These are phyloP conservation scores for Phytophthora palmivora DNA, from an alignment of 352 stramenopile genomes.

Conservation along the genomic window DNA sequence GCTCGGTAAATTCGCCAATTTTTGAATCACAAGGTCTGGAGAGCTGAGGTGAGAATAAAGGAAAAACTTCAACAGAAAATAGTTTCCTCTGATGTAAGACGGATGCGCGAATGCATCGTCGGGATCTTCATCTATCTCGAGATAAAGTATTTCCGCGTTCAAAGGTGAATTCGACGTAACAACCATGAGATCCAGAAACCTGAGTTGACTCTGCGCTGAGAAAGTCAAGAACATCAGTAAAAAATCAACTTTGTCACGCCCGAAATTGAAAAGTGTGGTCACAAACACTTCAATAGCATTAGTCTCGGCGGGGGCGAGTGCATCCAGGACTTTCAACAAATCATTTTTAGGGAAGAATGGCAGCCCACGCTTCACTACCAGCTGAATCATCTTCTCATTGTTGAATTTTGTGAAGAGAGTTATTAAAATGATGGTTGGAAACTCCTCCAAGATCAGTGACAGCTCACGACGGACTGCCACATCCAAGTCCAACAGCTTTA, in stretches of 20 bases:
- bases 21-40: slow-evolving; percentile 53
- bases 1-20: slow-evolving; percentile 42
- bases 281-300: slow-evolving; percentile 52
- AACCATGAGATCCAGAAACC: slow-evolving; percentile 44
- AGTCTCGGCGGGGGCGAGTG: slow-evolving; percentile 39
- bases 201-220: slow-evolving; percentile 40
- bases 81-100: slow-evolving; percentile 2
- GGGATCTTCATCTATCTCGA: slow-evolving; percentile 16
- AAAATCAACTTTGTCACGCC: slow-evolving; percentile 39
- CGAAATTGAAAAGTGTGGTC: slow-evolving; percentile 43
- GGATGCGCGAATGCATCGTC: slow-evolving; percentile 15
- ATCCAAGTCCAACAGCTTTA: slow-evolving; percentile 54
- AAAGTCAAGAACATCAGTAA: slow-evolving; percentile 54
- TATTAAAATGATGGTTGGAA: slow-evolving; percentile 58
- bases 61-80: slow-evolving; percentile 58
- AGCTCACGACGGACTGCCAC: slow-evolving; percentile 34
- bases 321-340: slow-evolving; percentile 56
- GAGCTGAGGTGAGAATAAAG: slow-evolving; percentile 43
- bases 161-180: slow-evolving; percentile 25
- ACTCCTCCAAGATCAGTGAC: slow-evolving; percentile 50
- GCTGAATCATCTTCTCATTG: slow-evolving; percentile 44
- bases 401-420: slow-evolving; percentile 64
- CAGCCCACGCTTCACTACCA: slow-evolving; percentile 42
- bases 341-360: slow-evolving; percentile 51
- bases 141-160: background rate